Evolutionary conservation across 1,139 yeast genomes (phyloP).

Genomic region (Geotrichum bryndzae): DNA sequence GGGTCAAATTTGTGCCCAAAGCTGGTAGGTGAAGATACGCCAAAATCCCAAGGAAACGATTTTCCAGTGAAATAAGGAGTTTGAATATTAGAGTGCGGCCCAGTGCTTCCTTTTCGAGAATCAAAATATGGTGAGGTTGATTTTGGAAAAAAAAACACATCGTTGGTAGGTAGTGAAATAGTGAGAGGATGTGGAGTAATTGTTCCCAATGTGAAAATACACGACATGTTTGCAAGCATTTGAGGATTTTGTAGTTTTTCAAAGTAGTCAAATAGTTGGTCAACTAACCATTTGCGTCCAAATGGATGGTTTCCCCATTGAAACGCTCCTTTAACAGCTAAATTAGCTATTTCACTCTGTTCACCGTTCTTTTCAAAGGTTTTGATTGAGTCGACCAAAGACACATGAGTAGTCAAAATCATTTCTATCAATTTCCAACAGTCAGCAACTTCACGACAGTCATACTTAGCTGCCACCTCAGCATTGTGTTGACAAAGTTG

Average conservation of each 20-base stretch:
- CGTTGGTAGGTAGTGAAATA: conserved; percentile 2
- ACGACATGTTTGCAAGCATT: conserved; percentile 85
- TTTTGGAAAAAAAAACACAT: not conserved
- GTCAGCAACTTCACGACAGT: conserved; percentile 57
- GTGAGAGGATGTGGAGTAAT: conserved; percentile 4
- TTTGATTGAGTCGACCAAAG: conserved; percentile 4
- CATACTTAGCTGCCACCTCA: conserved; percentile 61
- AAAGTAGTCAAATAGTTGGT: conserved; percentile 57
- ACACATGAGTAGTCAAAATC: conserved; percentile 23
- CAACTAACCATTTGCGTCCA: conserved; percentile 70
- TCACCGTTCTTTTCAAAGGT: conserved; percentile 1
- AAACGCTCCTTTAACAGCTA: conserved; percentile 16
- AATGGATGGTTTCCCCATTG: conserved; percentile 80
- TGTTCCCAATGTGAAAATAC: conserved; percentile 41
- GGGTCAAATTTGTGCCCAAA: conserved; percentile 6
- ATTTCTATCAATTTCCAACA: conserved; percentile 60
- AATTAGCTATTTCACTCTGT: not conserved
- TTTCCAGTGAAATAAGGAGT: conserved; percentile 15
- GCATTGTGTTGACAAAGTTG: conserved; percentile 65
- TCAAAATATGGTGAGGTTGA: conserved; percentile 1
- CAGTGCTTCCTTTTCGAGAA: conserved; percentile 2
- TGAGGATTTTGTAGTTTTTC: conserved; percentile 65
- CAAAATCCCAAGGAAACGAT: conserved; percentile 14
- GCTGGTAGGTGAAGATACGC: conserved; percentile 12
- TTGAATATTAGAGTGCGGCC: conserved; percentile 2